Base-by-base conservation (phyloP, 2,329 filamentous ascomycete genomes). In the Karstenula rhodostoma region DNA sequence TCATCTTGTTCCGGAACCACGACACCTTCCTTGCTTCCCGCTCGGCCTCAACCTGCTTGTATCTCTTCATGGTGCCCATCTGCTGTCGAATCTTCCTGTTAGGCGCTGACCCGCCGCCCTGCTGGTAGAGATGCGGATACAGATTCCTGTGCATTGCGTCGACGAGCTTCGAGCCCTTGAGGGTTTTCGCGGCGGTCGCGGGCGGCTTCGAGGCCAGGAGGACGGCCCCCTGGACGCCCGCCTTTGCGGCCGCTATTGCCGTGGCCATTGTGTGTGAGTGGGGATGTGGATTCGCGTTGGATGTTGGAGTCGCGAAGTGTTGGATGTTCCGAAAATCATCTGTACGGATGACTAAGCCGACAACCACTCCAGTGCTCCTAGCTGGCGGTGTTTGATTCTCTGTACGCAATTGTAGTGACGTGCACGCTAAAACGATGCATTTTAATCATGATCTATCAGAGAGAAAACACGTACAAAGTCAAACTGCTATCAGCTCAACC, bases 191-290 rank as follows among this genome's bases (percentile, higher is more conserved):
- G 17, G 50, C 48, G 29, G 22, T 35, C 53, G 35, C 23, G 15
- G 37, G 27, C 0, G 43, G 15, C 19, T 22, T 51, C 43, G 48
- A 23, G 37, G 44, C 29, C 22, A 37, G 17, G 8, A 57, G 43
- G 13, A 61, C 9, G 43, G 55, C 44, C 22, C 56, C 52, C 54
- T 70, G 63, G 55, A 63, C 69, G 32, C 65, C 62, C 63, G 90
- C 90, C 86, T 90, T 88, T 79, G 83, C 75, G 49, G 83, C 79
- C 58, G 86, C 80, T 73, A 84, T 73, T 61, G 85, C 79, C 66
- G 86, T 82, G 67, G 86, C 83, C 84, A 92, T 93, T 70, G 67
- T 46, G 32, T 19, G 25, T 46, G 53, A n/a, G 51, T 59, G 57
- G 44, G 23, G 33, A 15, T 15, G 49, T 25, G 33, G 15, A 22